Base-by-base conservation (phyloP, 768 basidiomycete genomes). In the Macrolepiota dolichaula region DNA sequence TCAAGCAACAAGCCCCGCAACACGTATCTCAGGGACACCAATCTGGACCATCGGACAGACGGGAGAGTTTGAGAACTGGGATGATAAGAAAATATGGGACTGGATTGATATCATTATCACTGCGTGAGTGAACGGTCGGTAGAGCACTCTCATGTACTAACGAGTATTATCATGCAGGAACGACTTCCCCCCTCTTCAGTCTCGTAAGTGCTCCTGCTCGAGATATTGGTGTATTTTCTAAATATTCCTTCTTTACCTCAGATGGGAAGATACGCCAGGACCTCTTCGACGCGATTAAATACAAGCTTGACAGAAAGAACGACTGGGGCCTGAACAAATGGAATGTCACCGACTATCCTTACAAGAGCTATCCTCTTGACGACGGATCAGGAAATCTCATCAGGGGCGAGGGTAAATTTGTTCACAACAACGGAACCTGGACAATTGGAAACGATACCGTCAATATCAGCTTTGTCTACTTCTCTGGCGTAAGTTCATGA, bases 241-340 rank as follows among this genome's bases (percentile, higher is more conserved):
- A n/a, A n/a, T n/a, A n/a, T n/a, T n/a, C n/a, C n/a, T n/a, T n/a
- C n/a, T 32, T 32, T 32, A 32, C 7, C 29, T 7, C 3, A 7
- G 7, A 32, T 3, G 29, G 29, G 3, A 32, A 32, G 7, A 32
- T 32, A 32, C 29, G 29, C 3, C 29, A 32, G 7, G 3, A 32
- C 3, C 7, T 32, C 29, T 69, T 97, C 95, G 0, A 97, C 96
- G 0, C 79, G 1, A n/a, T 44, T n/a, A 44, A 44, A 5, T 44
- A 17, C 42, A 44, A 19, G 5, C 42, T 44, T n/a, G 7, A 1
- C 1, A 96, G 24, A 80, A 92, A 24, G 96, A 96, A 11, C 97
- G 98, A 76, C 86, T 93, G 12, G 87, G 96, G 51, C 96, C 96
- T 1, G 96, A 98, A 22, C 19, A n/a, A 17, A 2, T 44, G 42